Conservation (phyloP, 2,329 filamentous ascomycete genomes). For the Cytospora schulzeri region DNA sequence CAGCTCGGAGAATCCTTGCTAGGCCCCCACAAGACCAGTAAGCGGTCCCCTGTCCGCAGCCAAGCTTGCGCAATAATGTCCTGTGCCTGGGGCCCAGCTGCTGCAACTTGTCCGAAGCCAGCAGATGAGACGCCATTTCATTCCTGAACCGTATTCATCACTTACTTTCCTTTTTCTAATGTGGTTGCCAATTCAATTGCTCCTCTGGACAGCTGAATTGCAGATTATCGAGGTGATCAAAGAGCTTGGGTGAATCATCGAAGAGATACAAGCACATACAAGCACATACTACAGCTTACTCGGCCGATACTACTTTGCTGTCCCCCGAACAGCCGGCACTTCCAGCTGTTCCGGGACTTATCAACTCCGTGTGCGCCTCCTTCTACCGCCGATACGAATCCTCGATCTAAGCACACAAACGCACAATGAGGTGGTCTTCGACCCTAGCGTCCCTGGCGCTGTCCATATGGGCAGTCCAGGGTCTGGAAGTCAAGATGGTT, state of each 20-base stretch:
- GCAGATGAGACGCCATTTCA: slow-evolving; percentile 10
- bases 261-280: neutral
- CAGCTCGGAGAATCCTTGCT: slow-evolving; percentile 23
- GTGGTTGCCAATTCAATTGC: slow-evolving; percentile 8
- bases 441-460: slow-evolving; percentile 54
- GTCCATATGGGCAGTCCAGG: slow-evolving; percentile 55
- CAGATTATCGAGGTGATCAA: neutral
- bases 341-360: slow-evolving; percentile 7
- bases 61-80: slow-evolving; percentile 24
- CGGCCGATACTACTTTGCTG: neutral
- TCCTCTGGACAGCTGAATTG: slow-evolving; percentile 11
- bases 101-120: slow-evolving; percentile 27
- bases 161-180: neutral
- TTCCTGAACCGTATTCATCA: neutral
- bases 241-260: slow-evolving; percentile 7
- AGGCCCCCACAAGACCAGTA: slow-evolving; percentile 15
- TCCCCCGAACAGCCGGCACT: slow-evolving; percentile 6
- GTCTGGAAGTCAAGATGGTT: slow-evolving; percentile 62
- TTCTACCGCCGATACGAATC: slow-evolving; percentile 2
- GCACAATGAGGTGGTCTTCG: slow-evolving; percentile 57
- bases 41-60: slow-evolving; percentile 15
- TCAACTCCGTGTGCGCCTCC: neutral
- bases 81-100: slow-evolving; percentile 5
- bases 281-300: neutral
- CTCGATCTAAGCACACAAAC: slow-evolving; percentile 23